Evolutionary conservation across 768 basidiomycete genomes (phyloP), one percentile per base, ranked within the genome.

Genomic region (Rhodotorula diobovata): DNA sequence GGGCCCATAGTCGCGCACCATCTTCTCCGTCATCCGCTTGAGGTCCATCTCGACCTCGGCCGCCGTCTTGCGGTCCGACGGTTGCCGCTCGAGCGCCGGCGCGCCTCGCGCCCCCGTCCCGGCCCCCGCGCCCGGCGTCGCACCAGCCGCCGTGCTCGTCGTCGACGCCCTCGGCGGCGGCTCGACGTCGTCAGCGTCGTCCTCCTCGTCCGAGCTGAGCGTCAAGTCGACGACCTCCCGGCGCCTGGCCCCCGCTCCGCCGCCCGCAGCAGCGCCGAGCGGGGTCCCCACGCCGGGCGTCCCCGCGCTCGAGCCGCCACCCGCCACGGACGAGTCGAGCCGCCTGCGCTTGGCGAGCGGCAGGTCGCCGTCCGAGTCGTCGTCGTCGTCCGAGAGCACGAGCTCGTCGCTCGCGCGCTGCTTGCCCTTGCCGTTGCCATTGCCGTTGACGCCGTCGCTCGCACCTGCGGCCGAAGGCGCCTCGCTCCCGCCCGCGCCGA

Each of bases 201-300:
- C 85, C 32, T 93, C 91, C 21, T 90, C 89, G 67, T 90, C 89
- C 34, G 87, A 86, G 55, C 61, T 70, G 70, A 88, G 81, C 7
- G 93, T 93, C 68, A 95, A 81, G 79, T 95, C 93, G 73, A 94
- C 93, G 55, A 94, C 87, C 73, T 86, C 81, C 34, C 57, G 54
- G 21, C 41, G 35, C 60, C n/a, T 34, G 30, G 32, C 59, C 2
- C 76, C 77, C 71, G 79, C 61, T 80, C 80, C 68, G 80, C 81
- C 63, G 9, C 25, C n/a, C n/a, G n/a, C n/a, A n/a, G n/a, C 23
- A 5, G 23, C 48, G 48, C 48, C 25, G 23, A 50, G 23, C 11
- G 48, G 48, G 9, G 48, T 50, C 80, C 81, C 39, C 75, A 76
- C 16, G 7, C 55, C 53, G 6, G n/a, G 46, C 39, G 78, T 60